phyloP scores from a whole-genome alignment of 352 stramenopile species.

The Phytophthora cactorum region DNA sequence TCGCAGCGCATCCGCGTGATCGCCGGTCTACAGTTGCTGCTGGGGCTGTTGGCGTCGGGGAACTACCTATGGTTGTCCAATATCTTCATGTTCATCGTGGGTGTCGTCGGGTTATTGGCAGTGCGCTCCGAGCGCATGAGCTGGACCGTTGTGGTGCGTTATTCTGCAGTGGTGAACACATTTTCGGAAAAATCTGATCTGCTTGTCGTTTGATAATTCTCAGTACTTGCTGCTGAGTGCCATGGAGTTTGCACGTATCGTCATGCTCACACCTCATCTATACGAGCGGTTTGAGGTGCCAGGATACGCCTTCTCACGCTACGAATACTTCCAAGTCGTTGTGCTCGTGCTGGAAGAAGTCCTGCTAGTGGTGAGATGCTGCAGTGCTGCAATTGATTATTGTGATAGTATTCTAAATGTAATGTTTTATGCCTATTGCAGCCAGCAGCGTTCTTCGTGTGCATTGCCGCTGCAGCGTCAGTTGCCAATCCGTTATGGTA shows the following conservation, averaged over 20 bases:
- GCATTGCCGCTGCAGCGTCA: conserved; percentile 64
- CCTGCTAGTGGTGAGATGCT: conserved; percentile 65
- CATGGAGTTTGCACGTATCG: conserved; percentile 74
- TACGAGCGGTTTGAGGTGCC: conserved; percentile 69
- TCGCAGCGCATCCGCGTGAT: conserved; percentile 76
- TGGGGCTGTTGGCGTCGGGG: conserved; percentile 61
- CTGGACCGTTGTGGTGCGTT: conserved; percentile 75
- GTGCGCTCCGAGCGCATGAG: conserved; percentile 80
- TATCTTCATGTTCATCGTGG: conserved; percentile 74
- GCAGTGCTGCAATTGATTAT: not conserved
- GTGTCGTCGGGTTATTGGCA: conserved; percentile 68
- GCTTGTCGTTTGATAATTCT: conserved; percentile 17
- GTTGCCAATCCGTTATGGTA: conserved; percentile 72
- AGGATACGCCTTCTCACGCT: conserved; percentile 61
- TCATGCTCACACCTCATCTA: conserved; percentile 68
- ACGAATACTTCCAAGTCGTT: conserved; percentile 79
- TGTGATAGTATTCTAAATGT: conserved; percentile 1
- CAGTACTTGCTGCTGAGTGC: conserved; percentile 76
- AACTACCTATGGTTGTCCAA: conserved; percentile 85
- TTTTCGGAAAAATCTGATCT: conserved; percentile 24
- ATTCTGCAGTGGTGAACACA: conserved; percentile 1
- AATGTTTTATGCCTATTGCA: conserved; percentile 20
- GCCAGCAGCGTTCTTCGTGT: conserved; percentile 70
- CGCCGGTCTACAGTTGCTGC: conserved; percentile 59
- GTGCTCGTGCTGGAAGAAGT: conserved; percentile 69